Base-by-base conservation (phyloP, 1,139 yeast species). In the Sugiyamaella japonica region DNA sequence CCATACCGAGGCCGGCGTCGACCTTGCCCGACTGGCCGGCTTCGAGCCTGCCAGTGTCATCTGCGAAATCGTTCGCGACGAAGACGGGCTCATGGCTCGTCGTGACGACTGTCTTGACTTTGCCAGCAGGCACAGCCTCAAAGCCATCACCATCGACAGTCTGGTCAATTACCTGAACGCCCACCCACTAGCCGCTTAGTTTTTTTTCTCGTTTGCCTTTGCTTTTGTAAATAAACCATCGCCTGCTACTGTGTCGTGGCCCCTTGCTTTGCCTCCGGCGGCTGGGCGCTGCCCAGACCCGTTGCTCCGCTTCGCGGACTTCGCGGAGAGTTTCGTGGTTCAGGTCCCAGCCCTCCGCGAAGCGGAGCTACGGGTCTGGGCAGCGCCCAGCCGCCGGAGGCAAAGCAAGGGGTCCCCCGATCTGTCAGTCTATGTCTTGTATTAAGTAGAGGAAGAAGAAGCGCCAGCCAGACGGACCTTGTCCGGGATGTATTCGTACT, bases 1-100 rank as follows among this genome's bases (percentile, higher is more conserved):
- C n/a, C 99, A 95, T 70, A 95, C 99, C 7, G 99, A 95, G 73
- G 98, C 99, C 8, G 91, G 91, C 32, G 96, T 93, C 10, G 96
- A 93, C 67, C 77, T 95, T 61, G 85, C 96, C 68, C 76, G 76
- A 65, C 76, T 91, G 66, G 79, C 93, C 2, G 91, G 90, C 0
- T 76, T 88, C 63, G 81, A 83, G 61, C 96, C 95, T 2, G 98
- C 91, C 1, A 96, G 89, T 8, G 95, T 88, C 41, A 93, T 95
- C 61, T 89, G 98, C 70, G 99, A 95, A 72, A 77, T 95, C 66
- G 98, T 95, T 31, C 81, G 88, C 59, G 98, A 91, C 63, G 86
- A 85, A 53, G 98, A 93, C 67, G 99, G 99, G 0, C 77, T 86
- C 61, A 95, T 95, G 99, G 90, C 93, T 84, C 83, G 99, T 70